Base-by-base conservation (phyloP, 768 basidiomycete species). In the Tulasnella sp. region DNA sequence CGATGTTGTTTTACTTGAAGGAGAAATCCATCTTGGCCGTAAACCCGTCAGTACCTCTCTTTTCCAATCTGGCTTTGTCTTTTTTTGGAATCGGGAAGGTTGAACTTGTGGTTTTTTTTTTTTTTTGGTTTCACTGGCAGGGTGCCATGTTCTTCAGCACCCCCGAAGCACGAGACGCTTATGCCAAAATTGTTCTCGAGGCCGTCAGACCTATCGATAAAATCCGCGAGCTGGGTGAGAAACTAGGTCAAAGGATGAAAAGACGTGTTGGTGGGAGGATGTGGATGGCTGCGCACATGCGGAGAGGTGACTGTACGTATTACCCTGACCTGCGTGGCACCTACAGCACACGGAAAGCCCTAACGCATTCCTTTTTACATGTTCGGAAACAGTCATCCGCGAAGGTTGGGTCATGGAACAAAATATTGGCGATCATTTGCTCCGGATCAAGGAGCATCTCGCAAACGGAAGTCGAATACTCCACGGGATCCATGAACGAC, bases 1-100 rank as follows among this genome's bases (percentile, higher is more conserved):
- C 40, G 84, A 86, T 64, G 83, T 86, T 36, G 78, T 86, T 12
- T 76, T 85, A 15, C 83, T 86, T 68, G 82, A 80, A 39, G 85
- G 86, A 29, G 85, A 86, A 78, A 83, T 83, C 7, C 85, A 85
- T 74, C 80, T 84, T 11, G 76, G 80, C 38, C 83, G 85, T 73
- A 85, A 80, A 73, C 85, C 85, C 3, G 69, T 70, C 14, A 31
- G 40, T 39, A 11, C 8, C 37, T 70, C n/a, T 49, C 49, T 1
- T 34, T 68, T 34, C 49, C 22, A n/a, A n/a, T 11, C 2, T 49
- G 22, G 6, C 1, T 49, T 19, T 49, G 49, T n/a, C 19, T n/a
- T n/a, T n/a, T n/a, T n/a, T n/a, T n/a, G n/a, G n/a, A n/a, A n/a
- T n/a, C n/a, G n/a, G n/a, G n/a, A n/a, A n/a, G n/a, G n/a, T n/a